Base-by-base conservation (phyloP, 768 basidiomycete genomes). In the Mycena capillaripes region DNA sequence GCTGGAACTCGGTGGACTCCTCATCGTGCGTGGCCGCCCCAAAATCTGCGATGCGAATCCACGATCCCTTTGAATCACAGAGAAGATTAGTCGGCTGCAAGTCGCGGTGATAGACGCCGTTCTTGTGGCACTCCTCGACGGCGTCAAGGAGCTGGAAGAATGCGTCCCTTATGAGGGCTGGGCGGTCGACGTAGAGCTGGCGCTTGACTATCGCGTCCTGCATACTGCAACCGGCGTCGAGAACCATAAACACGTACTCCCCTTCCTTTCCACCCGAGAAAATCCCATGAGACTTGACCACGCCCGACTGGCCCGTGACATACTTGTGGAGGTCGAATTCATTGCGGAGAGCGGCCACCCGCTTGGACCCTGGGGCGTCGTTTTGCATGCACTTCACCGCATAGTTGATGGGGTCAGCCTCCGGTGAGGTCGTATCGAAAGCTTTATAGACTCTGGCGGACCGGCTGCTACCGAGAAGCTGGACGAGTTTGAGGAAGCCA, bases 381-480 rank as follows among this genome's bases (percentile, higher is more conserved):
- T 55, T 61, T 21, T 10, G 11, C 55, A 69, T 53, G 36, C 58
- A 61, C 60, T 69, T 69, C 25, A 61, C 69, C 6, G 68, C 68
- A 42, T 64, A 64, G 57, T n/a, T 50, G 4, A 42, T 32, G 27
- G 63, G 57, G 40, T 59, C 25, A 1, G 66, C 70, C 1, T 44
- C 7, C 3, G 30, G 11, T 6, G 69, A 63, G 52, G 63, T 71
- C 9, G 64, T 71, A 17, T 71, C 70, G 11, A 58, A 23, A 12
- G 70, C 70, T n/a, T 71, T 58, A n/a, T 71, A 71, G 21, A 71
- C 70, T 12, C 53, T 40, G 29, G 57, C 44, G 23, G 21, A 27
- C 4, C 10, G 12, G 56, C 48, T 55, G 30, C 36, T 42, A 55
- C 30, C 63, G 27, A 66, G 32, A 25, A 66, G 48, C 27, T 52